phyloP scores from a whole-genome alignment of 164 flowering plant species.

The Houttuynia cordata region DNA sequence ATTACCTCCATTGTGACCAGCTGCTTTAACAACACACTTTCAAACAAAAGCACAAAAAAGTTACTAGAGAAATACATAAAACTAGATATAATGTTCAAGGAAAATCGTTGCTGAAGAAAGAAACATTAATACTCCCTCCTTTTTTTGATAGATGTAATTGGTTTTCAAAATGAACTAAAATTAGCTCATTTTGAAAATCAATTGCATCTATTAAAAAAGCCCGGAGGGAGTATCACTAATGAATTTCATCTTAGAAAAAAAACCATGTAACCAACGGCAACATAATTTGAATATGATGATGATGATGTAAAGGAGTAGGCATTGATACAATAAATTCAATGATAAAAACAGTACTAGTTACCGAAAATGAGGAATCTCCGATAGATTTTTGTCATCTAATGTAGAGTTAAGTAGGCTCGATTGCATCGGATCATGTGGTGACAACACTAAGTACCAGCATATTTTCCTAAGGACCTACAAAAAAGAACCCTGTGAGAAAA shows the following conservation, averaged over 20 bases:
- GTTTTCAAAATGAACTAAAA: too few relatives aligned
- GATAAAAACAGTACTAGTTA: slow-evolving; percentile 10
- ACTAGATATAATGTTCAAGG: not conserved
- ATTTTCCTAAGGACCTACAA: slow-evolving; percentile 76
- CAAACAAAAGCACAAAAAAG: not conserved
- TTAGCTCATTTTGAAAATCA: too few relatives aligned
- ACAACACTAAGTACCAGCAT: slow-evolving; percentile 77
- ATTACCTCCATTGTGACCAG: slow-evolving; percentile 94
- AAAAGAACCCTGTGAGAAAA: not conserved
- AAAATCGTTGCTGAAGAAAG: not conserved
- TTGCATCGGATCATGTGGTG: slow-evolving; percentile 96
- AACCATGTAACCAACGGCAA: not conserved
- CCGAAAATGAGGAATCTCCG: slow-evolving; percentile 80
- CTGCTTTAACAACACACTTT: slow-evolving; percentile 71
- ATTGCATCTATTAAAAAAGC: too few relatives aligned
- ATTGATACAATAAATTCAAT: not conserved
- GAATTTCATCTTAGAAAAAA: too few relatives aligned
- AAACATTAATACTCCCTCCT: not conserved
- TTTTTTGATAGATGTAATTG: too few relatives aligned
- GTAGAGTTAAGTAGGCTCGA: slow-evolving; percentile 89
- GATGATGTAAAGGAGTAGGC: not conserved
- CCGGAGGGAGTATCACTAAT: too few relatives aligned
- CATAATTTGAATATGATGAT: slow-evolving; percentile 4
- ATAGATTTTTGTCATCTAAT: slow-evolving; percentile 86
- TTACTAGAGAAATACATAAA: not conserved